A percentile compares a stretch with the other conserved stretches of the same genome.
phyloP scores from a whole-genome alignment of 2,329 filamentous ascomycete species.

The Bertia moriformis region DNA sequence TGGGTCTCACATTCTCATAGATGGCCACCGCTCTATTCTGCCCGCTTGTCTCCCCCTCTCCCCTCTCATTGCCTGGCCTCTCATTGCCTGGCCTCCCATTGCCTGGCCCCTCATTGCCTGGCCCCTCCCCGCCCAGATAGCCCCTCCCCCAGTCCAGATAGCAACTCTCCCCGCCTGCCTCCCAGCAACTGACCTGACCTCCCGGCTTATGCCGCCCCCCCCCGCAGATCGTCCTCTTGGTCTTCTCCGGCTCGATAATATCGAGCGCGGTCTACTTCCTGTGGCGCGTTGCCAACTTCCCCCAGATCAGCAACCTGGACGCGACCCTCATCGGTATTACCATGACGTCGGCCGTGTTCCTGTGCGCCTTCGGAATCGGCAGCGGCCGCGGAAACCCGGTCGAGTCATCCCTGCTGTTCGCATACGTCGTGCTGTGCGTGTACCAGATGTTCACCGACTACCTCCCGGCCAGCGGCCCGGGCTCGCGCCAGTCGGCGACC shows the following conservation, averaged over 20 bases:
- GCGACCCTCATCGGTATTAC: conserved; percentile 84
- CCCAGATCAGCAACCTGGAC: conserved; percentile 81
- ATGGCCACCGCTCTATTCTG: conserved; percentile 1
- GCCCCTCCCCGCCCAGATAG: neutral
- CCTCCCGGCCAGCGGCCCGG: conserved; percentile 61
- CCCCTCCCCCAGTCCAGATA: neutral
- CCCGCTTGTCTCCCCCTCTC: neutral
- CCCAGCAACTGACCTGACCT: no score
- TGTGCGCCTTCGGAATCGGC: conserved; percentile 86
- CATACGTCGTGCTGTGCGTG: conserved; percentile 94
- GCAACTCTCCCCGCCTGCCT: conserved; percentile 10
- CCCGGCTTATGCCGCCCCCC: neutral
- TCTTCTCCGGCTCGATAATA: conserved; percentile 79
- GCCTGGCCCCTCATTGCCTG: conserved; percentile 1
- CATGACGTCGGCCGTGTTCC: conserved; percentile 80
- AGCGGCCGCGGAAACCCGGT: conserved; percentile 89
- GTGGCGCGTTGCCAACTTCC: conserved; percentile 87
- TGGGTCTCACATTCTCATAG: conserved; percentile 41
- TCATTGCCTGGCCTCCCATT: conserved; percentile 2
- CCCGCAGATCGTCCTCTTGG: conserved; percentile 66
- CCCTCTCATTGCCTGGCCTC: neutral
- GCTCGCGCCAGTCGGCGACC: conserved; percentile 38
- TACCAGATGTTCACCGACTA: conserved; percentile 99
- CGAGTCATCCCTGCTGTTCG: conserved; percentile 87
- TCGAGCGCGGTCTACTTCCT: conserved; percentile 91